Base-by-base conservation (phyloP, 192 early-diverging fungal genomes). In the Coemansia sp. region DNA sequence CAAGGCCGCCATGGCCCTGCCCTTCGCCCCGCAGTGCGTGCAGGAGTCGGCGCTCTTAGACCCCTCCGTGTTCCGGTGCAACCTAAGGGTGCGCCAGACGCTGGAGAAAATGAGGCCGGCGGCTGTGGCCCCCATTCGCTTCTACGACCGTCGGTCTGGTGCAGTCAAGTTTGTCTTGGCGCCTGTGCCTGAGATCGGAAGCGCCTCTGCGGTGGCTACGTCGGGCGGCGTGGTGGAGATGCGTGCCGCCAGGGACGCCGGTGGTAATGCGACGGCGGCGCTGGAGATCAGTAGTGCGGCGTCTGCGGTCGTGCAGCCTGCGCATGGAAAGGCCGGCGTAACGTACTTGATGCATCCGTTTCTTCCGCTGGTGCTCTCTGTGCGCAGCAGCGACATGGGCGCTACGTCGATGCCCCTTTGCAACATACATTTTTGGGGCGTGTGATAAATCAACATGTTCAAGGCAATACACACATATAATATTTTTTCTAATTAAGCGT, bases 21-120 rank as follows among this genome's bases (percentile, higher is more conserved):
- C 77, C 0, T 59, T 73, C 41, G 62, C 71, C 9, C 77, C 77
- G 18, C 77, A 80, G 50, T 64, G 60, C 53, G 45, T 57, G 30
- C 69, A 72, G 47, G 71, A 73, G 45, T 80, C 77, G 12, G 63
- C 77, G 1, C 33, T 73, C 15, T 55, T 80, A 13, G 58, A 65
- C 21, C 77, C 77, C 11, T 47, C 59, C 6, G 55, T 37, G 23
- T 80, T 80, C 23, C 61, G 69, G n/a, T 69, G 69, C 67, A 80
- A 73, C 34, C 24, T 67, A 48, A 66, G 77, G n/a, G 58, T 61
- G 19, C 66, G 77, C 24, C 71, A 72, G 67, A 43, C 54, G 14
- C 30, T 80, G 39, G 77, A 80, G 27, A 73, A 63, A 21, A 40
- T 70, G 53, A 62, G 77, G 0, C 59, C 71, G 0, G 66, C 67